phyloP scores from a whole-genome alignment of 768 basidiomycete species.

The Mycena albidolilacea region DNA sequence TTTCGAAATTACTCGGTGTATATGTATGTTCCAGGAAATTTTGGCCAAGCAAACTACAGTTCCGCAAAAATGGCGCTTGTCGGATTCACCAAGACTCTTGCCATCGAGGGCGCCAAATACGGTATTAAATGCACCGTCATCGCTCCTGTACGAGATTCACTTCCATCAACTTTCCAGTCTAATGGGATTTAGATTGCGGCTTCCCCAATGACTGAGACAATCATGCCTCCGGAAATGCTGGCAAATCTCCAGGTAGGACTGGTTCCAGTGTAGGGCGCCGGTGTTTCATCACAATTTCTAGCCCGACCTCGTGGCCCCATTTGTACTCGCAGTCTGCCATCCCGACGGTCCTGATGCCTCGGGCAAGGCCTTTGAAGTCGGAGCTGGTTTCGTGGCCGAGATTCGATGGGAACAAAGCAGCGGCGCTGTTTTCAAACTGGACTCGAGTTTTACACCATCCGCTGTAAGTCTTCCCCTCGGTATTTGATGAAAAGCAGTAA shows the following conservation, averaged over 20 bases:
- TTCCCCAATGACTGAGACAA: conserved; percentile 94
- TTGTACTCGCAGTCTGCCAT: conserved; percentile 90
- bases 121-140: conserved; percentile 90
- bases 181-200: conserved; percentile 81
- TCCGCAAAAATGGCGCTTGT: conserved; percentile 98
- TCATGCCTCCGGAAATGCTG: conserved; percentile 96
- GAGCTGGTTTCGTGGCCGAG: conserved; percentile 93
- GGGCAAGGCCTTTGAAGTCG: conserved; percentile 92
- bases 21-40: conserved; percentile 73
- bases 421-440: conserved; percentile 91
- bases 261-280: not conserved
- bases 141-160: conserved; percentile 77
- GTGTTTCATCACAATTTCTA: conserved; percentile 48
- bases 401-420: conserved; percentile 94
- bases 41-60: conserved; percentile 98
- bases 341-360: conserved; percentile 85
- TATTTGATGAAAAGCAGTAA: not conserved
- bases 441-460: conserved; percentile 92
- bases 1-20: not conserved
- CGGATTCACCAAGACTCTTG: conserved; percentile 93
- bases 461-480: conserved; percentile 65
- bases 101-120: conserved; percentile 93
- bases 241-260: conserved; percentile 81
- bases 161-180: not conserved
- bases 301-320: conserved; percentile 94